These are phyloP conservation scores for Agapanthus africanus DNA, from an alignment of 106 monocot species.

Conservation along the genomic window DNA sequence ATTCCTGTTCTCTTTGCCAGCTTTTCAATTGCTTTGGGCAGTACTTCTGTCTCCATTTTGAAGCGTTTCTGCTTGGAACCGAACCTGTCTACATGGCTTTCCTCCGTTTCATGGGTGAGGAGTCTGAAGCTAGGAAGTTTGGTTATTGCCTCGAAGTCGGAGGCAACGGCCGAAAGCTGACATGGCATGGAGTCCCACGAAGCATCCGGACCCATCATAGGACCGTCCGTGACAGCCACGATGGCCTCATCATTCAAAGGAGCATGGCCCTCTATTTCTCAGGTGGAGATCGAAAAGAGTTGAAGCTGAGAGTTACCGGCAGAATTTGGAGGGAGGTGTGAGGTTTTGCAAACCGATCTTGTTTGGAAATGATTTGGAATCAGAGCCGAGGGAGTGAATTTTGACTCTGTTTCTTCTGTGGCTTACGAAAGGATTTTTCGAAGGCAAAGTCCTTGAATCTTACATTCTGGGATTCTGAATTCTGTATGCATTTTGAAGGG, in stretches of 20 bases:
- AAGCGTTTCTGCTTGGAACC: slow-evolving; percentile 27
- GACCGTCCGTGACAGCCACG: slow-evolving; percentile 32
- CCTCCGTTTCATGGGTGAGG: slow-evolving; percentile 42
- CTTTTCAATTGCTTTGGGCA: slow-evolving; percentile 39
- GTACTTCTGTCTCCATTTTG: slow-evolving; percentile 45
- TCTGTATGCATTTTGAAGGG: not conserved
- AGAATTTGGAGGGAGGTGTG: slow-evolving; percentile 35
- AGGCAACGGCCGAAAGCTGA: slow-evolving; percentile 27
- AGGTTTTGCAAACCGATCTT: too few species aligned
- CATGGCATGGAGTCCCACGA: slow-evolving; percentile 37
- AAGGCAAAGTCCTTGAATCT: too few species aligned
- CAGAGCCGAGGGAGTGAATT: too few species aligned
- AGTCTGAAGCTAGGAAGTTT: slow-evolving; percentile 32
- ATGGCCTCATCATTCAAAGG: slow-evolving; percentile 35
- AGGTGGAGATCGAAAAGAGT: slow-evolving; percentile 25
- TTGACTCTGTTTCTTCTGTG: too few species aligned
- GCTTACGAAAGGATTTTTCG: too few species aligned
- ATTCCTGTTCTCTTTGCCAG: slow-evolving; percentile 15
- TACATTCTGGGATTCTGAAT: not conserved
- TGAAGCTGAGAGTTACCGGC: slow-evolving; percentile 36
- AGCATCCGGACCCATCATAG: slow-evolving; percentile 38
- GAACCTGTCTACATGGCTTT: slow-evolving; percentile 42
- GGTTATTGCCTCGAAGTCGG: slow-evolving; percentile 41
- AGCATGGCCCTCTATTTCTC: slow-evolving; percentile 43
- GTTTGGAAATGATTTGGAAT: too few species aligned